Conservation (phyloP, 208 protist species). For the Naegleria fowleri region DNA sequence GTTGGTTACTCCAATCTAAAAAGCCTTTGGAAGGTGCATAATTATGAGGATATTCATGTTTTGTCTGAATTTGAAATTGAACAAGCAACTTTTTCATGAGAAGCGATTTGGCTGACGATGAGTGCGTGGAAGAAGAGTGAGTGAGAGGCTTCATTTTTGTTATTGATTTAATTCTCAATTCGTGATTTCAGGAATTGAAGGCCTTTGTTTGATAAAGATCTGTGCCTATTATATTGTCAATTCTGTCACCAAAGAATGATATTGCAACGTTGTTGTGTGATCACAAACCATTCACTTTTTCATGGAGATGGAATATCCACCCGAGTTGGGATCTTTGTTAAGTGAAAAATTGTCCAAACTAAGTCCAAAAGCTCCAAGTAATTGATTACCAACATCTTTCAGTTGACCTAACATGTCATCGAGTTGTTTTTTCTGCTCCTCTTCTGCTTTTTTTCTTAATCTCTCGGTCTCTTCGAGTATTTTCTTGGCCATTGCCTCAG, state of each 20-base stretch:
- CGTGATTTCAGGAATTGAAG: too few species aligned
- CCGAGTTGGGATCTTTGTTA: conserved; percentile 81
- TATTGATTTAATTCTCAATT: too few species aligned
- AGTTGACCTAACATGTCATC: conserved; percentile 77
- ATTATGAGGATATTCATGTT: background rate
- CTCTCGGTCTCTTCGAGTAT: background rate
- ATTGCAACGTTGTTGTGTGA: too few species aligned
- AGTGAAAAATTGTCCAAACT: conserved; percentile 94
- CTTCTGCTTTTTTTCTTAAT: conserved; percentile 36
- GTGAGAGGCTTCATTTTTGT: too few species aligned
- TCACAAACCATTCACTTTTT: background rate
- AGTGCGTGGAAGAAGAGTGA: too few species aligned
- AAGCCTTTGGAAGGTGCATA: background rate
- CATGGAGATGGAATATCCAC: conserved; percentile 56
- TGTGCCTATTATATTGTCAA: too few species aligned
- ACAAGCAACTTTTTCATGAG: too few species aligned
- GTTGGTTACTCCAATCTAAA: background rate
- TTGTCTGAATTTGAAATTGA: background rate
- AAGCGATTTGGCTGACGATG: too few species aligned
- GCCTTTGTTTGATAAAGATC: too few species aligned
- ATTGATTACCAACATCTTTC: conserved; percentile 87
- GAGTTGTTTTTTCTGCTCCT: conserved; percentile 66
- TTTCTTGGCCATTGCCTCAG: background rate
- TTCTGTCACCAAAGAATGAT: too few species aligned
- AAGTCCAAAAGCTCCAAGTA: conserved; percentile 89